Evolutionary conservation across 2,329 filamentous ascomycete genomes (phyloP), one percentile per base, ranked within the genome.

Genomic region (Diaporthe ilicicola): DNA sequence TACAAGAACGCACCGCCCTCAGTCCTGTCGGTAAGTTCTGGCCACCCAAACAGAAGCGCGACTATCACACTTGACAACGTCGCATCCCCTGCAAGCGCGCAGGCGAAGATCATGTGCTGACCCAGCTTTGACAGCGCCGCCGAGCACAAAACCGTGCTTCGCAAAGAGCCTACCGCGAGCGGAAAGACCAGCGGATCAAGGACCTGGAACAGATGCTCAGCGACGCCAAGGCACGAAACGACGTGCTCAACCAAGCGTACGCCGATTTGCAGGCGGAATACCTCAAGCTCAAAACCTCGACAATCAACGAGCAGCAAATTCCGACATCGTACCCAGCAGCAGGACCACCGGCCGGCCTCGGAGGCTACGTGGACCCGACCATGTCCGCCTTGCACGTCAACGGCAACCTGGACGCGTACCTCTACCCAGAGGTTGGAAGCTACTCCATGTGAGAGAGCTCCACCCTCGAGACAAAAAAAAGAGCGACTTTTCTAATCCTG

Each of bases 121-220:
- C 15, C 54, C 24, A 27, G 27, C 55, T 44, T 17, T 37, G 46
- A 42, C 76, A 89, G 86, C 85, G 88, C 56, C 85, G 88, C 72
- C 83, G 88, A 76, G 88, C 88, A 55, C 88, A 90, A 75, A 90
- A 90, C 74, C 84, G 88, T 67, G 88, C 88, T 48, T 90, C 88
- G 2, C 88, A 90, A 77, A 82, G 88, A 70, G 88, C 88, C 0
- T 90, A 90, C 76, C 83, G 88, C 59, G 88, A 91, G 77, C 84
- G 89, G 67, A 91, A 90, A 76, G 88, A 92, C 76, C 89, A 91
- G 77, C 87, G 90, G 73, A 90, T 91, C 76, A 87, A 87, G 72
- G 89, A 91, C 74, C 85, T 92, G 24, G 89, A 91, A 77, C 77
- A 82, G 44, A 84, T 89, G 75, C 84, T 91, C 39, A 79, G 79